These are phyloP conservation scores for Cytospora paraplurivora DNA, from an alignment of 2,329 filamentous ascomycete genomes.

Conservation along the genomic window DNA sequence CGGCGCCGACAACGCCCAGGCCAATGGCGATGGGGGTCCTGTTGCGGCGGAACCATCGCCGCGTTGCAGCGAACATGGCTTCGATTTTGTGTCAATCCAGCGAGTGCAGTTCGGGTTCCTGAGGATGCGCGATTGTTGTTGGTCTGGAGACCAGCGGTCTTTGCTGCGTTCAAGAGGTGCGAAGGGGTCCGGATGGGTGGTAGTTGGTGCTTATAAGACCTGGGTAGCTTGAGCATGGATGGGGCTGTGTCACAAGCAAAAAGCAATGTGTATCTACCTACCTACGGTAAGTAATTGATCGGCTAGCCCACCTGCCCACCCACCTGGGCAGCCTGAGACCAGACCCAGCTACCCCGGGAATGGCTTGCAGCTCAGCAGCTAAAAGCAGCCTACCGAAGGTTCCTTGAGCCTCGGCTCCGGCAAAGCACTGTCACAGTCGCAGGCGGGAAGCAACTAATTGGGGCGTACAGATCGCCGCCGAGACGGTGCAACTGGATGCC, in stretches of 20 bases:
- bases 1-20: slow-evolving; percentile 81
- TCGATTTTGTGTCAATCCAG: background rate
- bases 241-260: slow-evolving; percentile 22
- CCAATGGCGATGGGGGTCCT: slow-evolving; percentile 87
- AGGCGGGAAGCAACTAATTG: background rate
- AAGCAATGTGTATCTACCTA: background rate
- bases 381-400: background rate
- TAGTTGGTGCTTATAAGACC: background rate
- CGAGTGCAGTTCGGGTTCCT: too few relatives aligned
- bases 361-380: slow-evolving; percentile 9
- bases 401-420: slow-evolving; percentile 22
- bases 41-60: slow-evolving; percentile 91
- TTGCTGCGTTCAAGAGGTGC: background rate
- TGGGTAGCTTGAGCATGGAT: background rate
- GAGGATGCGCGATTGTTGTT: background rate
- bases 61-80: slow-evolving; percentile 68
- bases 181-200: too few relatives aligned
- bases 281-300: slow-evolving; percentile 10
- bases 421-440: too few relatives aligned
- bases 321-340: slow-evolving; percentile 1
- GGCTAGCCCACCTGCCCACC: too few relatives aligned
- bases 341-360: slow-evolving; percentile 39
- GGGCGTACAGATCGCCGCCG: background rate
- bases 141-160: background rate
- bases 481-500: background rate